Base-by-base conservation (phyloP, 2,329 filamentous ascomycete species). In the Byssochlamys sp. region DNA sequence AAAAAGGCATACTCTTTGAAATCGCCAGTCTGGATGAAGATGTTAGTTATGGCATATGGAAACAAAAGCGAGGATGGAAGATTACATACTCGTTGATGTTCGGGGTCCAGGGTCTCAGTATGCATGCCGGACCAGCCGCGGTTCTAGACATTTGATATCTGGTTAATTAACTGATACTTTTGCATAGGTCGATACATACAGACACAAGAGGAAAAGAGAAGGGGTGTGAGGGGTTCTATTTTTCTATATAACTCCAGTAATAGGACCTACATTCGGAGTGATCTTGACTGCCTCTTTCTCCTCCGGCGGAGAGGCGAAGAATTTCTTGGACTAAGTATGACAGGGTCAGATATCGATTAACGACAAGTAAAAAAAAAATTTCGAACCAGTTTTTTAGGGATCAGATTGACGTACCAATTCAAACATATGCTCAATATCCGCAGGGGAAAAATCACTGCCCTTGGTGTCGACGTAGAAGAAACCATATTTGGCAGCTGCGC, bases 71-170 rank as follows among this genome's bases (percentile, higher is more conserved):
- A 19, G 39, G 26, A 55, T 54, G 11, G 54, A 11, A 59, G 52
- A 70, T 19, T 19, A 19, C 75, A 67, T 78, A 88, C 89, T 72
- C 85, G 84, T 72, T 96, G 91, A 57, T 85, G 84, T 64, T 85
- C 84, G 2, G 91, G 90, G 70, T 97, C 92, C 10, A 97, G 77
- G 0, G 87, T 92, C 75, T 99, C 92, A 11, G 84, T 84, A 67
- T 92, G 88, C 88, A 95, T 91, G 14, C 84, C 85, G 1, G 88
- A 84, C 91, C 91, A 99, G 59, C 92, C 94, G 49, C 85, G 84
- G 69, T 97, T 97, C 77, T 94, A 60, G 50, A 55, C 2, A 54
- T 51, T 26, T 52, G 51, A 58, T 49, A 28, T 52, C 28, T 24
- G 29, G 12, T 49, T 26, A 49, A 49, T 5, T 10, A 49, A 49